Evolutionary conservation across 148 eudicot species (phyloP).

Genomic region (Vaccinium vitisidaea): DNA sequence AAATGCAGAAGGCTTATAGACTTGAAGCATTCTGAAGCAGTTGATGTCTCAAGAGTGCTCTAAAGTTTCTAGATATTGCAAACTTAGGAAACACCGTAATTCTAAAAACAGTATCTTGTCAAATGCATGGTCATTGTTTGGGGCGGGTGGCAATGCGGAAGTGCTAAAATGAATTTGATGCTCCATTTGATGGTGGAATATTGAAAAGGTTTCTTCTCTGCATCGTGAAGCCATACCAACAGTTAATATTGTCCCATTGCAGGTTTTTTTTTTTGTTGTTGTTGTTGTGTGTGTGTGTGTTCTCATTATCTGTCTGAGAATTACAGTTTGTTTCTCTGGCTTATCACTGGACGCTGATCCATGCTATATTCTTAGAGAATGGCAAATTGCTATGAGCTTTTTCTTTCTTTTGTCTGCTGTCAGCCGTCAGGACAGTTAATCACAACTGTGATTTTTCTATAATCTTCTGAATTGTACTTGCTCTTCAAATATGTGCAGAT

Average conservation of each 20-base stretch:
- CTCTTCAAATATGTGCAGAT: slow-evolving; percentile 50
- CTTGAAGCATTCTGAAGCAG: slow-evolving; percentile 2
- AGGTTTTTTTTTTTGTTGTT: neutral
- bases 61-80: neutral
- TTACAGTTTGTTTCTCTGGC: neutral
- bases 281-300: neutral
- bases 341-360: neutral
- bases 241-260: neutral
- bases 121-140: slow-evolving; percentile 9
- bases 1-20: neutral
- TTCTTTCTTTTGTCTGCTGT: neutral
- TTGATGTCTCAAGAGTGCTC: neutral
- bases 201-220: neutral
- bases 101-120: neutral
- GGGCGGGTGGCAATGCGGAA: neutral
- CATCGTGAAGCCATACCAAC: neutral
- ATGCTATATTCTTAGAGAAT: slow-evolving; percentile 2
- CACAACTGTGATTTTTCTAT: neutral
- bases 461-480: neutral
- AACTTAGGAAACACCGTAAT: neutral
- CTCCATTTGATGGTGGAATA: neutral
- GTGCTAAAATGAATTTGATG: neutral
- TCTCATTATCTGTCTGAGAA: neutral
- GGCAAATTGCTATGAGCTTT: neutral
- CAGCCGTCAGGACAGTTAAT: neutral